These are phyloP conservation scores for Paraurostyla sp. DNA, from an alignment of 73 alveolate genomes.

Conservation along the genomic window DNA sequence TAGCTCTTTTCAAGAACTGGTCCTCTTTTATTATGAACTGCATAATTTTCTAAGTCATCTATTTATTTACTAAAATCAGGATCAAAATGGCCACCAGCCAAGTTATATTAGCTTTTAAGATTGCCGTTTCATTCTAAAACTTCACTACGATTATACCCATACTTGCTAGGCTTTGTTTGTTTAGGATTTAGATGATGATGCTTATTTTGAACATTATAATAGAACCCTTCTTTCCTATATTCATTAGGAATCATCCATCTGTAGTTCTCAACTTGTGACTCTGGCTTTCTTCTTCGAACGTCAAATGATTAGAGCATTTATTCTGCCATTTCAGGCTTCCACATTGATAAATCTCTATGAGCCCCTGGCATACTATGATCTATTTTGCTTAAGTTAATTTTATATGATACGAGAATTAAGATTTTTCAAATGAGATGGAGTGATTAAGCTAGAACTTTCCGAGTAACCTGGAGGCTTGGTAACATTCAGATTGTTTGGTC, in stretches of 20 bases:
- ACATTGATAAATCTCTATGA: slow-evolving; percentile 24
- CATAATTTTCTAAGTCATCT: slow-evolving; percentile 21
- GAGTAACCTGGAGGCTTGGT: not conserved
- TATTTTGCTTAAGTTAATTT: not conserved
- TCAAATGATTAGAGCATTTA: slow-evolving; percentile 38
- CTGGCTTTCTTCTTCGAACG: not conserved
- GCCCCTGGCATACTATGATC: slow-evolving; percentile 48
- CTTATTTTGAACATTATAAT: not conserved
- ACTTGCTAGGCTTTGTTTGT: slow-evolving; percentile 32
- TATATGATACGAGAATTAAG: not conserved
- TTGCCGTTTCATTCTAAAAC: slow-evolving; percentile 20
- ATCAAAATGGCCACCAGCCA: slow-evolving; percentile 37
- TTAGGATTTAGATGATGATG: slow-evolving; percentile 39
- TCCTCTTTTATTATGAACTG: slow-evolving; percentile 28
- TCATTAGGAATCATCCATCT: slow-evolving; percentile 52
- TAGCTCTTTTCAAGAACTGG: slow-evolving; percentile 8
- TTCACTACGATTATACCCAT: slow-evolving; percentile 2
- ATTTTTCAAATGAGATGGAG: not conserved
- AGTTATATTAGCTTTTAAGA: not conserved
- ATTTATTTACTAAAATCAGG: slow-evolving; percentile 23
- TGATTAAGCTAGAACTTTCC: not conserved
- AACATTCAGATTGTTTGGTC: not conserved
- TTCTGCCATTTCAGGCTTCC: slow-evolving; percentile 34
- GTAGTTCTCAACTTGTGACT: slow-evolving; percentile 6
- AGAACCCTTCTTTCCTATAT: slow-evolving; percentile 1